These are phyloP conservation scores for Dactylellina drechsleri DNA, from an alignment of 2,329 filamentous ascomycete species.

Conservation along the genomic window DNA sequence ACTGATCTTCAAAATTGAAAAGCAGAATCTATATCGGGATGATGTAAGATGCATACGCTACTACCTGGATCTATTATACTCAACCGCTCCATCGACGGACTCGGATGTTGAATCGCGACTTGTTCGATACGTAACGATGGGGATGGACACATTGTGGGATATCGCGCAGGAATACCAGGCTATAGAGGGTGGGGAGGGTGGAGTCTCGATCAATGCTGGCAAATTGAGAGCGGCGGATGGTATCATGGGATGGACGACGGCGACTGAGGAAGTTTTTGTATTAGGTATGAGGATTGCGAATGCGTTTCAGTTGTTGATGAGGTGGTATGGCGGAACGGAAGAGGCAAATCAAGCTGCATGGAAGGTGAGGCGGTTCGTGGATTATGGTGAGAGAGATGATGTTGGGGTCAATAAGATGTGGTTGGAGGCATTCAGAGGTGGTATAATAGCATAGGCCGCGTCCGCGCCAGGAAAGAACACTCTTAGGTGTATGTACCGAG, in stretches of 20 bases:
- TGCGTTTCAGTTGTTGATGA: slow-evolving; percentile 20
- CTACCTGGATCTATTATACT: slow-evolving; percentile 17
- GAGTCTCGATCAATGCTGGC: slow-evolving; percentile 39
- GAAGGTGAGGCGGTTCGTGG: slow-evolving; percentile 22
- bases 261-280: slow-evolving; percentile 49
- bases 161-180: slow-evolving; percentile 46
- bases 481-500: neutral
- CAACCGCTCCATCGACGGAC: neutral
- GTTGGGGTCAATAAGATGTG: slow-evolving; percentile 41
- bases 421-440: slow-evolving; percentile 24
- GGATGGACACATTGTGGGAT: slow-evolving; percentile 40
- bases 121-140: slow-evolving; percentile 14
- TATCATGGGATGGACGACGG: slow-evolving; percentile 51
- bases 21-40: slow-evolving; percentile 94
- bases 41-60: slow-evolving; percentile 75
- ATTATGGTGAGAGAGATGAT: slow-evolving; percentile 46
- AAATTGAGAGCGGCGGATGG: slow-evolving; percentile 45
- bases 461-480: neutral
- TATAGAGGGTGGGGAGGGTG: slow-evolving; percentile 13
- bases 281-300: slow-evolving; percentile 42
- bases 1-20: slow-evolving; percentile 82
- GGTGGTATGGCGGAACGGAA: slow-evolving; percentile 16
- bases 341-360: neutral
- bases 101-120: neutral
- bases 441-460: too few species aligned